Base-by-base conservation (phyloP, 1,284 basidiomycete genomes). In the Psilocybe mexicana region DNA sequence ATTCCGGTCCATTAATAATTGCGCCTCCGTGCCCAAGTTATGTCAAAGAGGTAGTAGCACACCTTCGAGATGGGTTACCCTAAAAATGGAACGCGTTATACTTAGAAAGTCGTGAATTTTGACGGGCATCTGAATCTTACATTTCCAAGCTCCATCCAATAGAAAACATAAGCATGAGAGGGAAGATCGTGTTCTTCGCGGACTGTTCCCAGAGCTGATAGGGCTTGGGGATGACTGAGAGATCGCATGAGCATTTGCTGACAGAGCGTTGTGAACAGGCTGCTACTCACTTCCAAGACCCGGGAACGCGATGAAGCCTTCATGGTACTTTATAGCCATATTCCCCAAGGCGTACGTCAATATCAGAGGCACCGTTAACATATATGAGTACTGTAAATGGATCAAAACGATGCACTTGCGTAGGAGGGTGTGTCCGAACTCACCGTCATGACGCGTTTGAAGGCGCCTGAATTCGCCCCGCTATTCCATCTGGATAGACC, bases 371-470 rank as follows among this genome's bases (percentile, higher is more conserved):
- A 91, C 70, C 49, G 79, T 81, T 53, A 83, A 55, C 30, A 90
- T 64, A 67, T 92, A 92, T 2, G 88, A 84, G 68, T 92, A 92
- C 89, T 92, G 62, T 10, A 25, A n/a, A 11, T 33, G 14, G 3
- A 23, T 48, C 11, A 46, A 14, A 4, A 35, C 46, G 30, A 4
- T 14, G 18, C 5, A 14, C n/a, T 14, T 6, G 6, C 6, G 38
- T 38, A 33, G 28, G 24, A 23, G 40, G 28, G 24, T 18, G 40
- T 44, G n/a, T 11, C 7, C 40, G 23, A 51, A 74, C 84, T 64
- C 58, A 90, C 88, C 14, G 87, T 92, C 90, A 92, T 92, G 64
- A 91, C 69, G 24, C 89, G 82, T 71, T 90, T 92, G 75, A 92
- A 92, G 1, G 87, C 79, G 18, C 88, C 88, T 26, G 84, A 79